phyloP scores from a whole-genome alignment of 805 yeast species.

The Ogataea ganodermae region DNA sequence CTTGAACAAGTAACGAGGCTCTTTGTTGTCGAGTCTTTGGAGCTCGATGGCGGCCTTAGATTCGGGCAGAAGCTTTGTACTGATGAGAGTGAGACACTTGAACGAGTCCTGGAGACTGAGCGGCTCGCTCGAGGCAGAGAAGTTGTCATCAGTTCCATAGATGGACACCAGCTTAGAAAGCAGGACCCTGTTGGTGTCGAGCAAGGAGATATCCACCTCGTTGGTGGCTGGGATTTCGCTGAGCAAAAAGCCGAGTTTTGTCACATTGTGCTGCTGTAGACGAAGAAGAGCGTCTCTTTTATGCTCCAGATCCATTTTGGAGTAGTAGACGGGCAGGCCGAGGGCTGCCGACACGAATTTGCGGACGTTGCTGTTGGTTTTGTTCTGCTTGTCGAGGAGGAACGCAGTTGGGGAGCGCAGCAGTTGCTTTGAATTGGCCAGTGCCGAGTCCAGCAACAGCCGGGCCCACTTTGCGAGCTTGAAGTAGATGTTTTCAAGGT shows the following conservation, averaged over 20 bases:
- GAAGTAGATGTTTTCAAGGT: constrained; percentile 8
- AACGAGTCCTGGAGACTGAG: constrained; percentile 15
- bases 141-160: not conserved
- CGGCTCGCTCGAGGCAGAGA: not conserved
- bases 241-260: constrained; percentile 39
- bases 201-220: not conserved
- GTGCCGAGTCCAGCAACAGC: constrained; percentile 17
- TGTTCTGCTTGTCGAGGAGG: constrained; percentile 22
- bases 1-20: constrained; percentile 48
- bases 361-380: constrained; percentile 18
- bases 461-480: constrained; percentile 19
- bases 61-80: constrained; percentile 9
- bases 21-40: constrained; percentile 19
- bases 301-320: constrained; percentile 31
- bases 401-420: constrained; percentile 31
- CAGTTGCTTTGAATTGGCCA: constrained; percentile 16
- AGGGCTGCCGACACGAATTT: constrained; percentile 33
- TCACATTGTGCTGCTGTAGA: constrained; percentile 35
- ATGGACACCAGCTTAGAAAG: not conserved
- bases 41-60: constrained; percentile 3
- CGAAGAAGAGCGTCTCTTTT: constrained; percentile 25
- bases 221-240: constrained; percentile 35
- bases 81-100: constrained; percentile 11
- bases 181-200: not conserved
- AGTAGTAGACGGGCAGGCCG: constrained; percentile 40